Evolutionary conservation across 805 yeast species (phyloP).

Genomic region (Teunomyces atbi): DNA sequence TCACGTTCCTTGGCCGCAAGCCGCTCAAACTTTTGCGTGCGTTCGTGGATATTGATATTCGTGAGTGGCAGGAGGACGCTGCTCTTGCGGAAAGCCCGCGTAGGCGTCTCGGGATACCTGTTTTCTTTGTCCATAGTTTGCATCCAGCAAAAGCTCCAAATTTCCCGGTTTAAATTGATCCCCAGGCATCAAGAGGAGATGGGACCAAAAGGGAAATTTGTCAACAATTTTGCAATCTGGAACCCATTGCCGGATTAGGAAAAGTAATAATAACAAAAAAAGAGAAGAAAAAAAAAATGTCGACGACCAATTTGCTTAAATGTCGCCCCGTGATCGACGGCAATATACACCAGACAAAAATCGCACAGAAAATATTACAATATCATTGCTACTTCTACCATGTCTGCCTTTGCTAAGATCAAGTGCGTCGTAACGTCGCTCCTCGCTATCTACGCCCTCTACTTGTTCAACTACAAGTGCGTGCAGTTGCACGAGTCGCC

Average conservation of each 20-base stretch:
- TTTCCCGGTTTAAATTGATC: too few species aligned
- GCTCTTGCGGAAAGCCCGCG: neutral
- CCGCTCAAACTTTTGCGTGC: neutral
- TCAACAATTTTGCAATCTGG: conserved; percentile 4
- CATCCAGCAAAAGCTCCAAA: neutral
- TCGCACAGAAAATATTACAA: too few species aligned
- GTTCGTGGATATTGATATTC: neutral
- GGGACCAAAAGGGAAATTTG: conserved; percentile 1
- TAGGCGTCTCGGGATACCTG: neutral
- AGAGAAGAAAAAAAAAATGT: neutral
- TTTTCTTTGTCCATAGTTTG: conserved; percentile 2
- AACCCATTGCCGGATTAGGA: neutral
- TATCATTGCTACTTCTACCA: neutral
- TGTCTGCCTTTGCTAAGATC: conserved; percentile 16
- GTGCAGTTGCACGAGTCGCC: conserved; percentile 26
- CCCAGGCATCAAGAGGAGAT: too few species aligned
- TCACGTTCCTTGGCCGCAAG: conserved; percentile 18
- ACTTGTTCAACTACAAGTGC: conserved; percentile 42
- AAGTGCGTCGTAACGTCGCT: conserved; percentile 22
- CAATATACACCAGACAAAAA: neutral
- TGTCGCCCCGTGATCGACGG: neutral
- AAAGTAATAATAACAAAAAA: neutral
- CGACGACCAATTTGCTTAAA: neutral
- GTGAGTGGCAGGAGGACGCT: neutral
- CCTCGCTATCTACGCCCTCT: conserved; percentile 31